Evolutionary conservation across 345 rosid genomes (phyloP), one percentile per base, ranked within the genome.

Genomic region (Luvunga scandens): DNA sequence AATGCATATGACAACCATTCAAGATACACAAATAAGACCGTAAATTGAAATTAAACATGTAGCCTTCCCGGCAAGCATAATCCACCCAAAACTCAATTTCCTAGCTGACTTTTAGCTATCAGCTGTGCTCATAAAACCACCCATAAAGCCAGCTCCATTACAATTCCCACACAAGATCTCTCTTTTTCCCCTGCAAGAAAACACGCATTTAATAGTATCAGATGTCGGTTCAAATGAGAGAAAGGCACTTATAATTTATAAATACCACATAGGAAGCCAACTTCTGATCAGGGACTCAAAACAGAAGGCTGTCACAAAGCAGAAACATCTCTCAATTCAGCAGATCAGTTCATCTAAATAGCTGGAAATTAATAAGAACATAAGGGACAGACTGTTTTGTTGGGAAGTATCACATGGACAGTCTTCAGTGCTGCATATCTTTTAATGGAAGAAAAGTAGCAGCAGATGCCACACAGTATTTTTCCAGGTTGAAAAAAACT

Each of bases 141-240:
- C 99, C 6, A 93, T 3, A 83, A 93, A 95, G 77, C 98, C 99
- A 56, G 99, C 99, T 84, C 99, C 99, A 71, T 95, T 92, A 82
- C 98, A 94, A 0, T 80, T 86, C 34, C 98, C 98, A 80, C 98
- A 94, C 79, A 94, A 78, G 30, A 92, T 87, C 19, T 92, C 97
- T 87, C 86, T 89, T 53, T 90, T 94, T 22, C 97, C 98, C 79
- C 99, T 92, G 96, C 86, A 85, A 79, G 28, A 16, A 83, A 75
- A 60, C 67, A 30, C 0, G n/a, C 5, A 13, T 9, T 28, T 38
- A n/a, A 8, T n/a, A 19, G 18, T 22, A 80, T 75, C 59, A 48
- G 30, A 22, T 16, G 14, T 25, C 24, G 7, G 13, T 16, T 22
- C 14, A 64, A 55, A 45, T 21, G n/a, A 25, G 60, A 71, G 25